Evolutionary conservation across 495 filamentous ascomycete species (phyloP).

Genomic region (Chaetomidium leptoderma): DNA sequence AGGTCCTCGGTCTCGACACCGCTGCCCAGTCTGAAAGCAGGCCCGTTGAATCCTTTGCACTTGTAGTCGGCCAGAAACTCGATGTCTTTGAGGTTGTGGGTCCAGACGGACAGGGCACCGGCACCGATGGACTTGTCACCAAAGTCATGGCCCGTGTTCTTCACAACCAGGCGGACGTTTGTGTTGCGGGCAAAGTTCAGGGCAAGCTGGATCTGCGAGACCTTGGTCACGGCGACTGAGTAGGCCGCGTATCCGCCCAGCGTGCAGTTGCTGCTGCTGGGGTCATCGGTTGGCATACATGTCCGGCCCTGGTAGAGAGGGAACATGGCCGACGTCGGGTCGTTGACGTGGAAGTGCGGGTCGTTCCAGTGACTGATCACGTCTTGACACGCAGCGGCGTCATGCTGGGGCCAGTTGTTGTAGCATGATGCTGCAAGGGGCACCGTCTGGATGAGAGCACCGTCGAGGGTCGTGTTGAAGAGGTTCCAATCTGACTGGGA

Average conservation of each 20-base stretch:
- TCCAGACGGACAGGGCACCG: constrained; percentile 57
- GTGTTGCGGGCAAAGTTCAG: constrained; percentile 59
- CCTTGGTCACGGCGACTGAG: constrained; percentile 53
- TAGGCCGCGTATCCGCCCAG: constrained; percentile 58
- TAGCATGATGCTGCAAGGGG: constrained; percentile 56
- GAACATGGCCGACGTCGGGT: constrained; percentile 49
- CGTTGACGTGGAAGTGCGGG: constrained; percentile 30
- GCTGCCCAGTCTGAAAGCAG: constrained; percentile 46
- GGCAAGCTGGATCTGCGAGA: constrained; percentile 55
- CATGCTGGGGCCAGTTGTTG: constrained; percentile 43
- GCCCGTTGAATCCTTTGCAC: constrained; percentile 37
- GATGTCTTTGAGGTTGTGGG: constrained; percentile 55
- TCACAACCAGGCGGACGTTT: constrained; percentile 57
- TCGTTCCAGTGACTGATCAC: constrained; percentile 35
- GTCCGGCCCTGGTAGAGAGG: constrained; percentile 45
- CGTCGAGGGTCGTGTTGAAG: constrained; percentile 47
- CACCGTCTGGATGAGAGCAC: constrained; percentile 52
- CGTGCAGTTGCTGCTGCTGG: constrained; percentile 47
- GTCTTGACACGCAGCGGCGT: constrained; percentile 40
- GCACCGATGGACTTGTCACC: constrained; percentile 48
- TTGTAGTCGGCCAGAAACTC: constrained; percentile 39
- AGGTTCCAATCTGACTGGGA: constrained; percentile 35
- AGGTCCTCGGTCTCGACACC: constrained; percentile 47
- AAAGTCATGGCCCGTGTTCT: constrained; percentile 65
- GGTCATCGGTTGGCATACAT: constrained; percentile 48